Evolutionary conservation across 768 basidiomycete species (phyloP).

Genomic region (Lenzites betulinus): DNA sequence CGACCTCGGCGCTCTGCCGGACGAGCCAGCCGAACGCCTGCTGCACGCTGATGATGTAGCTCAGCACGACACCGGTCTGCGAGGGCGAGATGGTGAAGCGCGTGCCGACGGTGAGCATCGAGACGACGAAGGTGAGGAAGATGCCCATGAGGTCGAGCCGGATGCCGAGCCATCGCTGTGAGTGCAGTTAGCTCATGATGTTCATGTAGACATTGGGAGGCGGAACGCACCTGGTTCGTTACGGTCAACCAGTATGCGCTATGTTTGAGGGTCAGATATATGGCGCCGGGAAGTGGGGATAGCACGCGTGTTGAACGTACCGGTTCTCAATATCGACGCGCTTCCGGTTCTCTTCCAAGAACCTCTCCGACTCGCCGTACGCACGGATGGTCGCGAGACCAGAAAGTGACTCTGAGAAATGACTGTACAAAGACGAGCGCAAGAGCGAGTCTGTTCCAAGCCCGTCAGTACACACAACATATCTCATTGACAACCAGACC

Average conservation of each 20-base stretch:
- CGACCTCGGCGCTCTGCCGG: constrained; percentile 80
- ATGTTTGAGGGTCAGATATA: neutral
- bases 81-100: constrained; percentile 77
- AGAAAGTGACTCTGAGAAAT: constrained; percentile 89
- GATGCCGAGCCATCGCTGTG: constrained; percentile 81
- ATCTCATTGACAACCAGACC: neutral
- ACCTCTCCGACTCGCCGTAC: constrained; percentile 78
- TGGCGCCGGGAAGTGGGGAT: neutral
- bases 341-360: constrained; percentile 72
- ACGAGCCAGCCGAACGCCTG: constrained; percentile 77
- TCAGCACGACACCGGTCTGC: constrained; percentile 74
- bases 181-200: constrained; percentile 78
- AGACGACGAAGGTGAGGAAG: constrained; percentile 72
- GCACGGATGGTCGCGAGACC: constrained; percentile 88
- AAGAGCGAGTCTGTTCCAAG: constrained; percentile 70
- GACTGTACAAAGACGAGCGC: constrained; percentile 84
- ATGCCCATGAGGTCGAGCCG: constrained; percentile 86
- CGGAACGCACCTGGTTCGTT: constrained; percentile 62
- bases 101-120: constrained; percentile 75
- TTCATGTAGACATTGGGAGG: constrained; percentile 39
- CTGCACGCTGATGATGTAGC: constrained; percentile 80
- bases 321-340: constrained; percentile 84
- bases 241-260: constrained; percentile 88
- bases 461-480: constrained; percentile 50
- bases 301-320: constrained; percentile 39